Conservation (phyloP, 768 basidiomycete genomes). For the Leucogyrophana mollusca region DNA sequence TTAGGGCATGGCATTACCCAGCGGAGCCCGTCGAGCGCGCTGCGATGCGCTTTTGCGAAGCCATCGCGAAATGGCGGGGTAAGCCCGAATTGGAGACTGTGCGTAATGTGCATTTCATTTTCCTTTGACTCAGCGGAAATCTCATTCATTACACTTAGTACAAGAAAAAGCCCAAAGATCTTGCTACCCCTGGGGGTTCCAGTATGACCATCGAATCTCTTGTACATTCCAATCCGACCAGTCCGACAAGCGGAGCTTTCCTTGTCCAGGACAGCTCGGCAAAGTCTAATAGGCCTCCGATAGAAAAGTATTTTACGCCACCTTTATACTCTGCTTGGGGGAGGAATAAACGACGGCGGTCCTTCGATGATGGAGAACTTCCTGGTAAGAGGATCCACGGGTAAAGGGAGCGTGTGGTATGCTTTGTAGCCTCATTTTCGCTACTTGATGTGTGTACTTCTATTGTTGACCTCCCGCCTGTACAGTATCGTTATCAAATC, state of each 20-base stretch:
- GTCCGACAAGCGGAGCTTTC: conserved; percentile 41
- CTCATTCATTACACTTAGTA: conserved; percentile 43
- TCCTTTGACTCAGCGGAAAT: conserved; percentile 10
- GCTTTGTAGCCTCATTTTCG: conserved; percentile 1
- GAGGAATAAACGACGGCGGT: conserved; percentile 27
- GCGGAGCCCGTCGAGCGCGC: conserved; percentile 80
- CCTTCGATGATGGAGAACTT: conserved; percentile 22
- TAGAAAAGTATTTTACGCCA: conserved; percentile 37
- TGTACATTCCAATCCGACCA: conserved; percentile 69
- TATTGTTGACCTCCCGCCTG: conserved; percentile 11
- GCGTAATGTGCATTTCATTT: conserved; percentile 8
- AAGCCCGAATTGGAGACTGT: conserved; percentile 84
- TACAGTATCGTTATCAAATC: conserved; percentile 26
- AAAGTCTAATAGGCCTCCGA: conserved; percentile 30
- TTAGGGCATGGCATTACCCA: conserved; percentile 68
- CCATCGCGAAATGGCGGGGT: conserved; percentile 78
- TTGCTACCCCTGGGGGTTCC: conserved; percentile 30
- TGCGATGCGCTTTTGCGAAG: conserved; percentile 77
- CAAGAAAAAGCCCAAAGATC: conserved; percentile 46
- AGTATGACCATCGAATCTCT: conserved; percentile 63
- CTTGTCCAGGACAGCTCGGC: conserved; percentile 12
- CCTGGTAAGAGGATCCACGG: conserved; percentile 20
- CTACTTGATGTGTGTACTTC: conserved; percentile 5
- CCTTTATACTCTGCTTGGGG: conserved; percentile 3
- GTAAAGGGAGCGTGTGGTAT: conserved; percentile 7